Evolutionary conservation across 2,329 filamentous ascomycete genomes (phyloP).

Genomic region (Blastomyces emzantsi): DNA sequence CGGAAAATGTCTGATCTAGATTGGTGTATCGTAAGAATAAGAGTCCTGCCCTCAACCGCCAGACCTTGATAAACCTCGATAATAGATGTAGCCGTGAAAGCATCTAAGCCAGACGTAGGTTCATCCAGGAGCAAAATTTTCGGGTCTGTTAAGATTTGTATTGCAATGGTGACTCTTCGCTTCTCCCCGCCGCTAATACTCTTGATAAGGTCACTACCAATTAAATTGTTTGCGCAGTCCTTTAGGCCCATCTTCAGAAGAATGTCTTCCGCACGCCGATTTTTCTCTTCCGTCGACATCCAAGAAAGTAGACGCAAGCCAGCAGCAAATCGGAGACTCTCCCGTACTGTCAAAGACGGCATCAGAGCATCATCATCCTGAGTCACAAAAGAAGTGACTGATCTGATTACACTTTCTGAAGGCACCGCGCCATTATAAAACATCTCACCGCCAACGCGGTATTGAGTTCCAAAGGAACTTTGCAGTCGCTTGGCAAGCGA

Average conservation of each 20-base stretch:
- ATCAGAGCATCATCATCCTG: conserved; percentile 70
- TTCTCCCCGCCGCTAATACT: conserved; percentile 75
- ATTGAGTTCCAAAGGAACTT: conserved; percentile 53
- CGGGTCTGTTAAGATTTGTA: conserved; percentile 68
- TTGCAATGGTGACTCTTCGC: conserved; percentile 65
- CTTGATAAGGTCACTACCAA: conserved; percentile 64
- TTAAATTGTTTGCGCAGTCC: conserved; percentile 65
- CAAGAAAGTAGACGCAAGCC: conserved; percentile 60
- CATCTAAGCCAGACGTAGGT: conserved; percentile 66
- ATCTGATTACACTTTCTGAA: conserved; percentile 59
- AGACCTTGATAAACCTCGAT: conserved; percentile 63
- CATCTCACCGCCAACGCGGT: conserved; percentile 53
- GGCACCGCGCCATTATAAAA: conserved; percentile 62
- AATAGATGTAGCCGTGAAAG: conserved; percentile 68
- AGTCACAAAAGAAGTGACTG: conserved; percentile 66
- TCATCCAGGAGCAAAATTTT: conserved; percentile 65
- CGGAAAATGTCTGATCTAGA: conserved; percentile 63
- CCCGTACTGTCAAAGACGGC: conserved; percentile 64
- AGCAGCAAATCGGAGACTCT: conserved; percentile 63
- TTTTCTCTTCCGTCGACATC: conserved; percentile 61
- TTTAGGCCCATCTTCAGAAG: conserved; percentile 67
- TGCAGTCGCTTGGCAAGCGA: conserved; percentile 60
- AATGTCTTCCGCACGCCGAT: conserved; percentile 59
- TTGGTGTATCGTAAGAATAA: conserved; percentile 72
- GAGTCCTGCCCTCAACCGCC: conserved; percentile 62